These are phyloP conservation scores for Vanrija pseudolonga DNA, from an alignment of 1,284 basidiomycete genomes.

Conservation along the genomic window DNA sequence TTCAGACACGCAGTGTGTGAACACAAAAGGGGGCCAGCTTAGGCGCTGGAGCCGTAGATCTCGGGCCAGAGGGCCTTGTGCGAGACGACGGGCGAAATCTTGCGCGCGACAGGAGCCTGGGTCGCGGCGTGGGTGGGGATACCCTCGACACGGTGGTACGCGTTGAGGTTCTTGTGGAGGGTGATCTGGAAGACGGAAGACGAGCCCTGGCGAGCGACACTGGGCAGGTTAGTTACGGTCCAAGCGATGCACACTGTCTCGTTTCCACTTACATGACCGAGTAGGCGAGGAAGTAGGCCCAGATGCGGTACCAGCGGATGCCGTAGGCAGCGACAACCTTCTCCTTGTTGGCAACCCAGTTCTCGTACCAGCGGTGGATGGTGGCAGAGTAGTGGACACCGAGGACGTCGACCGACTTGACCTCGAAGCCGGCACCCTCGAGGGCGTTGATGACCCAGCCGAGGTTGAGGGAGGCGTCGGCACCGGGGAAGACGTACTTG, in stretches of 20 bases:
- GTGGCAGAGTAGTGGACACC: conserved; percentile 97
- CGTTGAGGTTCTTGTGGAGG: conserved; percentile 95
- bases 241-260: no score
- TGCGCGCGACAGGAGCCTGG: conserved; percentile 24
- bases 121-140: conserved; percentile 61
- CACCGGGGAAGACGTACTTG: conserved; percentile 97
- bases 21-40: background rate
- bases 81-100: conserved; percentile 27
- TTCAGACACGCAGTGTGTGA: background rate
- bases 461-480: conserved; percentile 90
- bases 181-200: conserved; percentile 93
- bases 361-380: conserved; percentile 89
- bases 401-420: conserved; percentile 93
- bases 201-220: conserved; percentile 66
- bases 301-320: conserved; percentile 81
- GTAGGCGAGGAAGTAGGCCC: conserved; percentile 87
- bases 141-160: conserved; percentile 78
- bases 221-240: background rate
- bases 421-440: conserved; percentile 90
- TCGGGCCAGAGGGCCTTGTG: conserved; percentile 35
- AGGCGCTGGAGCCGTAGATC: conserved; percentile 4
- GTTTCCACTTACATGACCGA: conserved; percentile 39
- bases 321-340: conserved; percentile 86
- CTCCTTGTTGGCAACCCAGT: conserved; percentile 87
- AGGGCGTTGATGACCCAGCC: conserved; percentile 85